Evolutionary conservation across 2,329 filamentous ascomycete species (phyloP), one percentile per base, ranked within the genome.

Genomic region (Ceratocystis destructans): DNA sequence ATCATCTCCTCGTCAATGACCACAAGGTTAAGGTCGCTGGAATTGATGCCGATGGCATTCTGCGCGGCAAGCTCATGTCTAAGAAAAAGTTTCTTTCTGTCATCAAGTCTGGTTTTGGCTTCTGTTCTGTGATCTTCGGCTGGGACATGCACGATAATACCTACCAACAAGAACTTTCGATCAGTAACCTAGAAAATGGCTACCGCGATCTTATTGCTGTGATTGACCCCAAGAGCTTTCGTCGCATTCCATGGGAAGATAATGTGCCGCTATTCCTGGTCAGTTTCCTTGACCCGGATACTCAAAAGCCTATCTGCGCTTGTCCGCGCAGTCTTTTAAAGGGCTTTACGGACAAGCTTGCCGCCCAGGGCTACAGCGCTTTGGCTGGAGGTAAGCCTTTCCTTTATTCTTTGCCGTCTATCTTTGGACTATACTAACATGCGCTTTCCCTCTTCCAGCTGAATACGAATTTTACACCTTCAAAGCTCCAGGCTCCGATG

Each of bases 391-490:
- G 90, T 95, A 76, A 74, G 85, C 76, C 10, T 33, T 17, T 8
- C 25, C 17, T 66, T 61, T 41, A n/a, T 12, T 17, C 8, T 59
- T 12, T 12, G 15, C 44, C 25, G 15, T 31, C 33, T n/a, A 8
- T 12, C 12, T 4, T 5, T 17, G 5, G 17, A 31, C 1, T n/a
- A 10, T 22, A 25, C 44, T 7, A 15, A 67, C 64, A 67, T 67
- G 20, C 2, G 3, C 10, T 31, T n/a, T 28, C 20, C 33, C 12
- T 17, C 25, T 31, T 59, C 61, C 72, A 96, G 91, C 89, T 72
- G 92, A 96, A 75, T 96, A 94, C 78, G 92, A 96, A 72, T 96
- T 96, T 81, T 96, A 87, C 79, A 90, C 94, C 72, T 96, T 96
- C 77, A 83, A 86, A 72, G 83, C 84, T 3, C 91, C 91, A 8